Evolutionary conservation across 192 early-diverging fungal genomes (phyloP), one percentile per base, ranked within the genome.

Genomic region (Pilaira anomala): DNA sequence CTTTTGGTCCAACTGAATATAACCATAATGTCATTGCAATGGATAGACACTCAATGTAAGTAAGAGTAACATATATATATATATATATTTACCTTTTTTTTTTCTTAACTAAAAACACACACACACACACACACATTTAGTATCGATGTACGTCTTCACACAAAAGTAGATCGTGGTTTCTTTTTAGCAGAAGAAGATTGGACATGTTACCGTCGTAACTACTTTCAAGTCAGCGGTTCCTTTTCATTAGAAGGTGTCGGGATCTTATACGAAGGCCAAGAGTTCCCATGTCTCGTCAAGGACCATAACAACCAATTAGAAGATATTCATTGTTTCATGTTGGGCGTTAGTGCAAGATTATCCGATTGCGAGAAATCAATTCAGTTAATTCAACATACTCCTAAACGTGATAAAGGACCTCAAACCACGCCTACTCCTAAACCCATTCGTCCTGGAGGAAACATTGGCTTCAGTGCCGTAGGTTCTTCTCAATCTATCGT

Each of bases 121-220:
- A n/a, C n/a, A n/a, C n/a, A n/a, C n/a, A n/a, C n/a, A n/a, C n/a
- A n/a, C n/a, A n/a, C n/a, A 7, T 40, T 46, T 59, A 87, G 81
- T 12, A 83, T 83, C 66, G 78, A 78, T 25, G 67, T 80, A 14
- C 60, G 66, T 19, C 41, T 92, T 51, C 63, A 80, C 49, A 78
- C 88, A 9, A 87, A 87, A 28, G 78, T 94, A 7, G 91, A 93
- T 60, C 75, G 86, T 16, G 91, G 91, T 12, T 93, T 93, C 68
- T 91, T 93, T 59, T 63, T 92, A 28, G 82, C 91, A 0, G 85
- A 87, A 30, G 66, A 69, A 41, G 87, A 87, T 46, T 93, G 91
- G 91, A 91, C 91, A 7, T 93, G 91, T 69, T 93, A 93, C 68
- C 79, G 91, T 21, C 80, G 91, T 59, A 93, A 93, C 55, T 93